Base-by-base conservation (phyloP, 495 filamentous ascomycete genomes). In the Xylaria longipes region DNA sequence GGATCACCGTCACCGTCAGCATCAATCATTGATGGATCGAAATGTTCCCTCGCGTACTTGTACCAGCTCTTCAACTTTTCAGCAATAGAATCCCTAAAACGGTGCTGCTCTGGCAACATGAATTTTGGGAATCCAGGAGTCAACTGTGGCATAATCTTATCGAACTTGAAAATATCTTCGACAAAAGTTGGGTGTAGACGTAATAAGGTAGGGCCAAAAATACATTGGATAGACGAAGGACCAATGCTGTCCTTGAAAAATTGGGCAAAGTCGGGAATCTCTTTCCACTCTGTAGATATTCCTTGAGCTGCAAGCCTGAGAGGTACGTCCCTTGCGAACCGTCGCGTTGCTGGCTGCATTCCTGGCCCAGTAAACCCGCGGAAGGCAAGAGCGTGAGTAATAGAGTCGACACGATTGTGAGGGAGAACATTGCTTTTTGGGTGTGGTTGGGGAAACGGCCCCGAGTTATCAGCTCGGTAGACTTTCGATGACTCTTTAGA, bases 1-100 rank as follows among this genome's bases (percentile, higher is more conserved):
- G 68, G 68, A 35, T 70, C 68, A 9, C 43, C 68, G n/a, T 69
- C 67, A 22, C 68, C 68, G 15, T 70, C 68, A 5, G 52, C 68
- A 0, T 70, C 41, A n/a, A 70, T 63, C 41, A 50, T 50, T 1
- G 57, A 70, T 1, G 43, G 43, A 5, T 48, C 43, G 22, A 70
- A 70, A 12, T 70, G 56, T 12, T 58, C 52, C 31, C 57, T 35
- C 11, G 68, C 68, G 33, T 70, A 70, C 15, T 70, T 39, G 22
- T 63, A 62, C 68, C 68, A 70, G 41, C 57, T 63, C 39, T 70
- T 70, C 20, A 70, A 29, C 31, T 63, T 31, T 15, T 41, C 57
- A 31, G 43, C 57, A 14, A 70, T 50, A 9, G 31, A 48, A 12
- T 58, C 52, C n/a, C 68, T 48, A n/a, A 70, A 50, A 27, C 39